Base-by-base conservation (phyloP, 768 basidiomycete species). In the Chlorophyllum brunneum region DNA sequence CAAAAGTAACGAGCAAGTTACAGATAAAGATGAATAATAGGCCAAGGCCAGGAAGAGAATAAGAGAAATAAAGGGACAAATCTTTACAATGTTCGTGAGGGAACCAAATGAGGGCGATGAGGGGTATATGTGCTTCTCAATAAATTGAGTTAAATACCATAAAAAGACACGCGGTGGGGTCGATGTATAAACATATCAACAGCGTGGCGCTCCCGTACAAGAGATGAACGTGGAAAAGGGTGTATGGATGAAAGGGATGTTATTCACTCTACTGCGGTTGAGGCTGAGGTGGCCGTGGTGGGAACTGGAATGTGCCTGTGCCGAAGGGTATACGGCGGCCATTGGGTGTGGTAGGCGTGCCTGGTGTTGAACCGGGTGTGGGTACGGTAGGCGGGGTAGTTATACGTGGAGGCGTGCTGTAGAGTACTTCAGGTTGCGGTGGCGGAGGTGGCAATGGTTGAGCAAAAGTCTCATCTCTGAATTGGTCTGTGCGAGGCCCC, bases 201-300 rank as follows among this genome's bases (percentile, higher is more conserved):
- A 46, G 15, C 33, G 23, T 39, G 22, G 20, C 10, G 18, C 34
- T 49, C 48, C 27, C 29, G 26, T 30, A 40, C 26, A 9, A 42
- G 24, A 34, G 26, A 43, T 27, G 8, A 30, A 29, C 29, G 41
- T 41, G 36, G 89, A 94, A 69, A 86, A 92, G 78, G 70, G 73
- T 37, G 76, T 98, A 66, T 78, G 77, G 48, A 74, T 98, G 59
- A 98, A 98, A 64, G 70, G 79, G 16, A 24, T 2, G 27, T 10
- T 10, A 16, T 3, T 6, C 15, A 45, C 22, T 10, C 8, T 27
- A 27, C 26, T 29, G 43, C 30, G 27, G n/a, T 51, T 51, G 36
- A 8, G 37, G 38, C 7, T 40, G 27, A 18, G 22, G 18, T 5
- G 43, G 18, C 7, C 43, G 51, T 26, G 43, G 51, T 13, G 51